phyloP scores from a whole-genome alignment of 2,329 filamentous ascomycete genomes.

The Penicillium sp. region DNA sequence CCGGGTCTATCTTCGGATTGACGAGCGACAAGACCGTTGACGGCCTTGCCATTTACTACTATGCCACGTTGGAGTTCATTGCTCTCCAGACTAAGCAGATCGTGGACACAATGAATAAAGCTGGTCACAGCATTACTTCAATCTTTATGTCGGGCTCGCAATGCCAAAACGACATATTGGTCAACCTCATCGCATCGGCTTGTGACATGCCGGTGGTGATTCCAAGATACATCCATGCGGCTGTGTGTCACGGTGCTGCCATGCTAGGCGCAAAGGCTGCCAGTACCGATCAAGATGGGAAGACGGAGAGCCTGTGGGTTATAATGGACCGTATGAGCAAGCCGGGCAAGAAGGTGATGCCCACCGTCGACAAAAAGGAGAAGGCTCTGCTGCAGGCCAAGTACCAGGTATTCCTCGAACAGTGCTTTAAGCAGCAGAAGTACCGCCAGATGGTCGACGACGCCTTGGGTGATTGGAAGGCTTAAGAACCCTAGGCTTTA shows the following conservation, averaged over 20 bases:
- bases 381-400: constrained; percentile 81
- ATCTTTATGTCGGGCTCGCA: constrained; percentile 99
- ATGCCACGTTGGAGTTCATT: constrained; percentile 96
- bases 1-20: constrained; percentile 82
- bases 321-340: constrained; percentile 99
- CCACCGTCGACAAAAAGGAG: constrained; percentile 69
- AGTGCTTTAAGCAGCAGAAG: constrained; percentile 79
- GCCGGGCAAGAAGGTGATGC: constrained; percentile 79
- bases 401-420: constrained; percentile 93
- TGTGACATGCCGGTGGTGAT: constrained; percentile 93
- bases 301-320: constrained; percentile 84
- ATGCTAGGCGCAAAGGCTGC: constrained; percentile 99
- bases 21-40: constrained; percentile 84
- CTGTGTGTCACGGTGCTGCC: constrained; percentile 95
- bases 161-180: constrained; percentile 91
- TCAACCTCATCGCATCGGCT: constrained; percentile 85
- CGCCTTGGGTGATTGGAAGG: constrained; percentile 48
- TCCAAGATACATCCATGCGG: constrained; percentile 88
- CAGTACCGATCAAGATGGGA: constrained; percentile 71
- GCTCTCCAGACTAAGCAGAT: constrained; percentile 96
- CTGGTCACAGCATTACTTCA: constrained; percentile 82
- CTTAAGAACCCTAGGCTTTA: not conserved
- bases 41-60: constrained; percentile 87
- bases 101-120: constrained; percentile 85
- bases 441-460: constrained; percentile 80